Evolutionary conservation across 208 protist genomes (phyloP).

Genomic region (Acanthamoeba royreba): DNA sequence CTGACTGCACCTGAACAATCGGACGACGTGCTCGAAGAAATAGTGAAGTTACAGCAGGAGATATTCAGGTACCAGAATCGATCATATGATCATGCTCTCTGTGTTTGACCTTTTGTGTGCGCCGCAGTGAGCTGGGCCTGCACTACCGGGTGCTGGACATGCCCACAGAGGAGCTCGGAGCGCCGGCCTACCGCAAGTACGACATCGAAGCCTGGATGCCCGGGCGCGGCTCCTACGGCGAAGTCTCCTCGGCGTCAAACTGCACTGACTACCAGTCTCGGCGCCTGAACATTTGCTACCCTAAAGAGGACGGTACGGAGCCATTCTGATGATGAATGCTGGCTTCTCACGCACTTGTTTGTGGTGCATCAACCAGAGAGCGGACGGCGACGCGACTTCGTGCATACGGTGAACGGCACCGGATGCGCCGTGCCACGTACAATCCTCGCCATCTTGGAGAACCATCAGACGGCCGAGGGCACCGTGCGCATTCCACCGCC

Average conservation of each 20-base stretch:
- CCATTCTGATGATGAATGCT: background rate
- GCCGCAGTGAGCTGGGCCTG: background rate
- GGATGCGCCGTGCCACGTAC: constrained; percentile 78
- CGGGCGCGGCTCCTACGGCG: constrained; percentile 69
- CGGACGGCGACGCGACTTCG: constrained; percentile 30
- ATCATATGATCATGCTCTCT: background rate
- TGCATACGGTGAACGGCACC: constrained; percentile 83
- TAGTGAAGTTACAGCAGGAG: constrained; percentile 73
- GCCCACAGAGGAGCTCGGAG: constrained; percentile 78
- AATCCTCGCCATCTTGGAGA: constrained; percentile 84
- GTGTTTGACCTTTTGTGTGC: background rate
- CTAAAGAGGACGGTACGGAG: background rate
- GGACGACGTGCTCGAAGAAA: constrained; percentile 60
- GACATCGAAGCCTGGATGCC: constrained; percentile 88
- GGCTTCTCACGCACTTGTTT: background rate
- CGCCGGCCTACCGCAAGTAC: constrained; percentile 78
- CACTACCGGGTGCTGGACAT: constrained; percentile 78
- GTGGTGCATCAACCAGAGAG: background rate
- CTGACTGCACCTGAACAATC: constrained; percentile 66
- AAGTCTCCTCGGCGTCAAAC: constrained; percentile 76
- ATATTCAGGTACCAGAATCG: constrained; percentile 67
- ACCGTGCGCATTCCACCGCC: constrained; percentile 46
- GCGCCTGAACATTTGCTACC: constrained; percentile 74
- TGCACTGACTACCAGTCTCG: constrained; percentile 83
- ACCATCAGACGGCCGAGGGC: constrained; percentile 74